A percentile compares a stretch with the other conserved stretches of the same genome.
These are phyloP conservation scores for Melanopsichium pennsylvanicum DNA, from an alignment of 1,284 basidiomycete genomes.

Conservation along the genomic window DNA sequence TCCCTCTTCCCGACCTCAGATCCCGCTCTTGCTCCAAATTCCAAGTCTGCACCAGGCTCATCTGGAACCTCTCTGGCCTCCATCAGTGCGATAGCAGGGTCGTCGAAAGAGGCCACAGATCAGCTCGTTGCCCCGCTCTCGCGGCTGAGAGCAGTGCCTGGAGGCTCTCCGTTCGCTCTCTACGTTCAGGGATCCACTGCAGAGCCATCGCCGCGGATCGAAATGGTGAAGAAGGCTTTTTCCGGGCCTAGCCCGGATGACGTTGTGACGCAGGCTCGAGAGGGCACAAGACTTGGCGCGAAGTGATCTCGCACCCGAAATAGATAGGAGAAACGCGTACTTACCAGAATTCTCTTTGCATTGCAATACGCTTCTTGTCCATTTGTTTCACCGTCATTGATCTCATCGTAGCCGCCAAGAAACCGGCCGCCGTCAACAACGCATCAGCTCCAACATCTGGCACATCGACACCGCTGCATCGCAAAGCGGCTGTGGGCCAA, in stretches of 20 bases:
- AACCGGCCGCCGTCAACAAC: slow-evolving; percentile 32
- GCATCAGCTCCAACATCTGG: slow-evolving; percentile 35
- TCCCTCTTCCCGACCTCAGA: slow-evolving; percentile 46
- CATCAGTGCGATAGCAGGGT: slow-evolving; percentile 23
- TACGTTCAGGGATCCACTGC: slow-evolving; percentile 18
- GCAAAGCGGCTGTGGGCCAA: slow-evolving; percentile 34
- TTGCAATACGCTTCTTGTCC: not conserved
- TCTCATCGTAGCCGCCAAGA: slow-evolving; percentile 30
- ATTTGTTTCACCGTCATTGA: not conserved
- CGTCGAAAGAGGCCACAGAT: slow-evolving; percentile 12
- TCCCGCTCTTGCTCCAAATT: not conserved
- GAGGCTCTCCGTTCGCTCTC: slow-evolving; percentile 43
- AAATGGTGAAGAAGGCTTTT: slow-evolving; percentile 69
- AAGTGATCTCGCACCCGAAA: slow-evolving; percentile 7
- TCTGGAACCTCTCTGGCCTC: slow-evolving; percentile 4
- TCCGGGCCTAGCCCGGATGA: slow-evolving; percentile 88
- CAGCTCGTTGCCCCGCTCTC: slow-evolving; percentile 21
- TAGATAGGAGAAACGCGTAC: no score
- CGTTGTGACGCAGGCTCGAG: slow-evolving; percentile 78
- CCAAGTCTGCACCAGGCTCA: not conserved
- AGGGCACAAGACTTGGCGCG: slow-evolving; percentile 71
- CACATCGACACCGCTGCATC: slow-evolving; percentile 41
- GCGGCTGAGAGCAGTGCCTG: slow-evolving; percentile 21
- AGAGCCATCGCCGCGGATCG: slow-evolving; percentile 13
- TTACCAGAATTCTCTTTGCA: no score